phyloP scores from a whole-genome alignment of 139 green algal species.

The Micromonas pusilla region DNA sequence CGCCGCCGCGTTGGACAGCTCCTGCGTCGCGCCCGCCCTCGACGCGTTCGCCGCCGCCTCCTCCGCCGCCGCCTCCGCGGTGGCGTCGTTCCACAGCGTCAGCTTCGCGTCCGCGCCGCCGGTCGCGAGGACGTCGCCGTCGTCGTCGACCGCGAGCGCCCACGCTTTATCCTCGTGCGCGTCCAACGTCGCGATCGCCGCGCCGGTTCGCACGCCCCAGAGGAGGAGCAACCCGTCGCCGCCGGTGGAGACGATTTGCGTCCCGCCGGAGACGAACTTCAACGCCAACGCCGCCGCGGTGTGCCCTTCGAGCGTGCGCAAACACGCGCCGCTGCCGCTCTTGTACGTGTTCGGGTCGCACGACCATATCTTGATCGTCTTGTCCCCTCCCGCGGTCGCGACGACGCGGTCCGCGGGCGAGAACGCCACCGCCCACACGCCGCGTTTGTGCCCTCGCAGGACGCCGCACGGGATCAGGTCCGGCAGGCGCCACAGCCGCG shows the following conservation, averaged over 20 bases:
- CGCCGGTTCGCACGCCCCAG: conserved; percentile 68
- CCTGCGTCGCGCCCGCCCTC: conserved; percentile 23
- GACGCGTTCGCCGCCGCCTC: conserved; percentile 48
- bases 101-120: conserved; percentile 73
- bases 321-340: conserved; percentile 68
- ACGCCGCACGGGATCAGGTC: conserved; percentile 48
- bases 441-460: conserved; percentile 75
- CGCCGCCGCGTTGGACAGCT: conserved; percentile 63
- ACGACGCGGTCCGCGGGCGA: conserved; percentile 76
- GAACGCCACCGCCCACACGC: conserved; percentile 89
- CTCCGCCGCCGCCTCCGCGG: conserved; percentile 49
- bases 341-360: conserved; percentile 36
- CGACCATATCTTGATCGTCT: conserved; percentile 81
- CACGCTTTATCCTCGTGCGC: conserved; percentile 87
- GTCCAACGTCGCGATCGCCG: conserved; percentile 84
- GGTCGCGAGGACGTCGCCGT: conserved; percentile 48
- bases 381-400: conserved; percentile 63
- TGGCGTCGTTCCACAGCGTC: conserved; percentile 75
- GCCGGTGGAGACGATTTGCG: conserved; percentile 70
- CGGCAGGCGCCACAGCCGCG: conserved; percentile 79
- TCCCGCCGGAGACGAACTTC: conserved; percentile 68
- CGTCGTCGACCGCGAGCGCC: conserved; percentile 46
- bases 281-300: conserved; percentile 69
- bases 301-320: conserved; percentile 90
- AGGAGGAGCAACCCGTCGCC: conserved; percentile 94